Base-by-base conservation (phyloP, 352 stramenopile genomes). In the Phytophthora chlamydospora region DNA sequence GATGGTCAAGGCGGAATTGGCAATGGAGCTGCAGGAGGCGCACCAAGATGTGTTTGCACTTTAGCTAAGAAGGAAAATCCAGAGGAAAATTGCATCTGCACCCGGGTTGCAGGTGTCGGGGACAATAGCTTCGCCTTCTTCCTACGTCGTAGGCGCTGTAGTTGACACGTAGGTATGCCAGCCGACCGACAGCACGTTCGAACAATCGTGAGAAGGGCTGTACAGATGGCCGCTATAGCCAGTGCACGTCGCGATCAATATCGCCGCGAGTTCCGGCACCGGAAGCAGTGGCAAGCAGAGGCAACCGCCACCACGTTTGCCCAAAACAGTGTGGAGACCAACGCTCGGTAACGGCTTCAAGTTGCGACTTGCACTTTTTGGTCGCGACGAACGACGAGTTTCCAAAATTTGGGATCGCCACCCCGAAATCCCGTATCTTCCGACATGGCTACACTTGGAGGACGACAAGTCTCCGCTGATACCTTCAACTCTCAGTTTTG, bases 391-490 rank as follows among this genome's bases (percentile, higher is more conserved):
- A 65, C 57, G 56, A 24, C 21, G 21, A 24, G 21, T 24, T n/a
- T 58, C 39, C 19, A 42, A 41, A 31, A 14, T 39, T 32, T 36
- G 13, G 12, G n/a, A 21, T 21, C 42, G 42, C 40, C 41, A 47
- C 41, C 41, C 8, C 16, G 19, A 46, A 47, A 47, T 17, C 10
- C 1, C 19, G 19, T 9, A 34, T 47, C 41, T 58, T 58, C 32
- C 57, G 21, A 66, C 42, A 53, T 67, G 32, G 57, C 47, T 65
- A 65, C 57, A 65, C 6, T 45, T 40, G 17, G 14, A 43, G 6
- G 33, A 21, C 16, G 4, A 13, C 13, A 13, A 42, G 53, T 34
- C n/a, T n/a, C n/a, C 57, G 60, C 41, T 40, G 49, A 45, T 47
- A 4, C 51, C 31, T 24, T 1, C 14, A 9, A 24, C 14, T 9